Conservation (phyloP, 352 stramenopile genomes). For the Thraustochytrium sp. region DNA sequence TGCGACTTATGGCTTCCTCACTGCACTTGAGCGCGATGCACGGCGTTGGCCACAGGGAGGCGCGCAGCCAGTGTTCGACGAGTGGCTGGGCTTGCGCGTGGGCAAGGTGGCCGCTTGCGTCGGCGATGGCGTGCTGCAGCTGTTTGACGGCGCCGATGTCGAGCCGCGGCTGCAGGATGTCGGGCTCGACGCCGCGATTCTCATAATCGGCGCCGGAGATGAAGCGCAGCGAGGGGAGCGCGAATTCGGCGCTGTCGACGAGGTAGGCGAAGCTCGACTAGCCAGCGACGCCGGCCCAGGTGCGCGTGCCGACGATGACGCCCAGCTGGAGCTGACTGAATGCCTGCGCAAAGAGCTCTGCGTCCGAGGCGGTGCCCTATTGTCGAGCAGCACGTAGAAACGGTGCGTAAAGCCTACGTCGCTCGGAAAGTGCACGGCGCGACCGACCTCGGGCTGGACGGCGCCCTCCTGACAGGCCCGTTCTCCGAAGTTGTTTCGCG, state of each 20-base stretch:
- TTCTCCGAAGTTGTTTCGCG: no score
- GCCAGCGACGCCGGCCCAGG: slow-evolving; percentile 13
- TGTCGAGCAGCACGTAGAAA: neutral
- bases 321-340: neutral
- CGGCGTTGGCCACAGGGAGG: no score
- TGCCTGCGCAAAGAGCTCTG: slow-evolving; percentile 8
- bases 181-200: neutral
- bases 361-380: neutral
- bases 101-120: neutral
- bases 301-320: slow-evolving; percentile 7
- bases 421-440: neutral
- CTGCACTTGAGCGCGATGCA: no score
- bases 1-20: no score
- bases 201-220: neutral
- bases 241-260: neutral
- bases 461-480: no score
- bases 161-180: neutral
- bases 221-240: neutral
- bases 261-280: neutral
- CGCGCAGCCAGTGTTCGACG: no score
- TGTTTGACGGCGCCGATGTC: neutral
- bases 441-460: neutral
- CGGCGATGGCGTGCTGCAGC: neutral
- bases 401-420: neutral
- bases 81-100: neutral